Conservation (phyloP, 2,329 filamentous ascomycete species). For the Xylaria hypoxylon region DNA sequence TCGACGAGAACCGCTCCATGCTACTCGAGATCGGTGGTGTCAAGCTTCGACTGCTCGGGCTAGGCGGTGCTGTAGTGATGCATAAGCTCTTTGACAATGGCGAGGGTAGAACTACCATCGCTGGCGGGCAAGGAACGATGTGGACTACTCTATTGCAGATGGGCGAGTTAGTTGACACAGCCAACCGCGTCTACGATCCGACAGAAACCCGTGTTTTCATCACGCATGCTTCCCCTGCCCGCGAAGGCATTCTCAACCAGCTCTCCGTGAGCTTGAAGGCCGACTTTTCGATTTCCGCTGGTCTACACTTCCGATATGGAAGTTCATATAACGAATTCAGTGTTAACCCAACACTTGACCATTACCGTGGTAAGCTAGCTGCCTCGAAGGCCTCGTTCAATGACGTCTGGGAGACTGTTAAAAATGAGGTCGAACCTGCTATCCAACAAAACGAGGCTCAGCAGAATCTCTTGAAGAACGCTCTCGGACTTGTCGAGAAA, state of each 20-base stretch:
- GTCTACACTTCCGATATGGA: slow-evolving; percentile 97
- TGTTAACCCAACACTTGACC: slow-evolving; percentile 96
- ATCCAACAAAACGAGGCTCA: slow-evolving; percentile 95
- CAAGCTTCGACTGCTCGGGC: slow-evolving; percentile 91
- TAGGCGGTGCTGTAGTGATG: slow-evolving; percentile 98
- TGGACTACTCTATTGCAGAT: slow-evolving; percentile 99
- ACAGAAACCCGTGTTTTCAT: slow-evolving; percentile 97
- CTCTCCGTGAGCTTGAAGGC: slow-evolving; percentile 97
- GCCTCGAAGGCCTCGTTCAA: slow-evolving; percentile 99
- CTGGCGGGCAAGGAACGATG: slow-evolving; percentile 98
- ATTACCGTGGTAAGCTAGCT: slow-evolving; percentile 97
- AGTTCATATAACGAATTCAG: slow-evolving; percentile 99
- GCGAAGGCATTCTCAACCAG: slow-evolving; percentile 96
- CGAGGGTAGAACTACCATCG: slow-evolving; percentile 96
- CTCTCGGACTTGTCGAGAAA: slow-evolving; percentile 93
- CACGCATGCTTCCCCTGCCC: slow-evolving; percentile 95
- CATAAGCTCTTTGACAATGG: slow-evolving; percentile 99
- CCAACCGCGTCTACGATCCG: slow-evolving; percentile 97
- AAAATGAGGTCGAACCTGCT: slow-evolving; percentile 92
- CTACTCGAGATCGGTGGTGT: slow-evolving; percentile 94
- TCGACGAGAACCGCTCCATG: slow-evolving; percentile 97
- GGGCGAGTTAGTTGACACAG: slow-evolving; percentile 97
- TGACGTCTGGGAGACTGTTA: slow-evolving; percentile 99
- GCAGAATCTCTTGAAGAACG: slow-evolving; percentile 90
- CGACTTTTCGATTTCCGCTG: slow-evolving; percentile 97